Evolutionary conservation across 2,329 filamentous ascomycete genomes (phyloP).

Genomic region (Fusarium aywerte): DNA sequence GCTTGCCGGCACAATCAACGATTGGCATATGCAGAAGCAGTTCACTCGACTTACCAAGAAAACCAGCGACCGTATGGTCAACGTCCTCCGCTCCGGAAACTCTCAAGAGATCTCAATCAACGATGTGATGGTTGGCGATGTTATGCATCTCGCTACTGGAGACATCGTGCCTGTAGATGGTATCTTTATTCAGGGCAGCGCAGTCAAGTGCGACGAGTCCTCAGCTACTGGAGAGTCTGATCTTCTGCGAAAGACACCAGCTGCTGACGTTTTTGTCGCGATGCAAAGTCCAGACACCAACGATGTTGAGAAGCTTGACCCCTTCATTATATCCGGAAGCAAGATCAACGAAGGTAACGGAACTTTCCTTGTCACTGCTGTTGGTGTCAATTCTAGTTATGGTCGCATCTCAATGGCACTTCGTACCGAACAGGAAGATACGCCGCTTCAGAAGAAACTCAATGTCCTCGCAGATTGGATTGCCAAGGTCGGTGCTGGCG

Average conservation of each 20-base stretch:
- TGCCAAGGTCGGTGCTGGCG: conserved; percentile 65
- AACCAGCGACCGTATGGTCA: conserved; percentile 73
- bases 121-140: conserved; percentile 75
- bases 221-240: conserved; percentile 80
- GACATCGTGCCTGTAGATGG: conserved; percentile 78
- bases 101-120: conserved; percentile 71
- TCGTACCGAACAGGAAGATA: conserved; percentile 61
- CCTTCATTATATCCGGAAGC: conserved; percentile 70
- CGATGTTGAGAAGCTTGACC: conserved; percentile 64
- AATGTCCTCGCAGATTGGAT: conserved; percentile 50
- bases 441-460: conserved; percentile 66
- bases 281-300: conserved; percentile 58
- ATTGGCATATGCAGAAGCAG: conserved; percentile 75
- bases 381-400: conserved; percentile 65
- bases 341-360: conserved; percentile 66
- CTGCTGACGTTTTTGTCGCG: conserved; percentile 66
- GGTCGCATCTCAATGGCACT: conserved; percentile 68
- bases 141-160: conserved; percentile 75
- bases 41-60: conserved; percentile 71
- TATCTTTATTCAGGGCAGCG: conserved; percentile 68
- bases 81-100: conserved; percentile 74
- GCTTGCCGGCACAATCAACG: conserved; percentile 70
- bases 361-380: conserved; percentile 64
- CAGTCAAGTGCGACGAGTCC: conserved; percentile 74
- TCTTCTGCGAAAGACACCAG: conserved; percentile 73